Conservation (phyloP, 306 rosid genomes). For the Pyrus bretschneideri region DNA sequence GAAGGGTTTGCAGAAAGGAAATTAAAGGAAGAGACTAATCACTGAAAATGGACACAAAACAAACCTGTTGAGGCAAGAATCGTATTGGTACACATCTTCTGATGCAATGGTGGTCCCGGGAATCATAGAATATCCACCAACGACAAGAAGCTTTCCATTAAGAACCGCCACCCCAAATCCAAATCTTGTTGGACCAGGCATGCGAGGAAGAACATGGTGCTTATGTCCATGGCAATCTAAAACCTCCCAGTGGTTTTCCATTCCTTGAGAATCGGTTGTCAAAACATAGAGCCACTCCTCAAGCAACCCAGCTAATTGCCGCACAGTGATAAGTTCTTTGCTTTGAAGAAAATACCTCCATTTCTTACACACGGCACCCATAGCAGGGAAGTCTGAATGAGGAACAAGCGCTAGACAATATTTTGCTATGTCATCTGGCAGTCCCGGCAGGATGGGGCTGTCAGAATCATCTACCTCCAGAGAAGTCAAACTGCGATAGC, state of each 20-base stretch:
- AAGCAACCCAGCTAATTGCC: slow-evolving; percentile 67
- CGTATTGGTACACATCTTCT: slow-evolving; percentile 67
- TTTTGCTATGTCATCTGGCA: slow-evolving; percentile 90
- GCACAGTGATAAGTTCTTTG: slow-evolving; percentile 63
- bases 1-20: background rate
- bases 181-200: slow-evolving; percentile 61
- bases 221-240: slow-evolving; percentile 62
- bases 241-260: slow-evolving; percentile 88
- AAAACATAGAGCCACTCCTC: slow-evolving; percentile 93
- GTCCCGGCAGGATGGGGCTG: slow-evolving; percentile 59
- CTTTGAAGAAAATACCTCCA: slow-evolving; percentile 81
- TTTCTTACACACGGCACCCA: slow-evolving; percentile 73
- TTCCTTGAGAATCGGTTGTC: slow-evolving; percentile 47
- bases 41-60: background rate
- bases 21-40: background rate
- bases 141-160: slow-evolving; percentile 77
- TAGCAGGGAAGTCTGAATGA: slow-evolving; percentile 52
- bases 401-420: slow-evolving; percentile 91
- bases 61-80: slow-evolving; percentile 75
- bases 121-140: slow-evolving; percentile 61
- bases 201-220: slow-evolving; percentile 50
- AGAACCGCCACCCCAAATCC: slow-evolving; percentile 71
- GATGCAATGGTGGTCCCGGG: slow-evolving; percentile 47
- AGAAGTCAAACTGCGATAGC: slow-evolving; percentile 27
- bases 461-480: slow-evolving; percentile 28